phyloP scores from a whole-genome alignment of 1,139 yeast genomes.

The Suhomyces choctaworum region DNA sequence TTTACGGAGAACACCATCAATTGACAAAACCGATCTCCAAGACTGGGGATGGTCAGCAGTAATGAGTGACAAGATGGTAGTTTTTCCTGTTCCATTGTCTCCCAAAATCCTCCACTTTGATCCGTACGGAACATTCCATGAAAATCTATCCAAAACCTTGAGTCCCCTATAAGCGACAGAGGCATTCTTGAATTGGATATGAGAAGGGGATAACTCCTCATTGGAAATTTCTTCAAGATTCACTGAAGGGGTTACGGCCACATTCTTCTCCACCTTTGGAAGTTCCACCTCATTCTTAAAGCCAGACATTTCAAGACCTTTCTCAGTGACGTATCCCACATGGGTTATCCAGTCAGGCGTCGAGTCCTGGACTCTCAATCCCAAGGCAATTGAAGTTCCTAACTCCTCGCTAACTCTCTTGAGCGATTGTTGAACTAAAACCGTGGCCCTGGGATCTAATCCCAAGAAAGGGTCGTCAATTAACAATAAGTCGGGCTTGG shows the following conservation, averaged over 20 bases:
- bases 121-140: conserved; percentile 68
- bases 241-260: conserved; percentile 10
- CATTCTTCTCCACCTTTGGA: neutral
- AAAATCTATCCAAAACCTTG: conserved; percentile 57
- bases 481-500: conserved; percentile 63
- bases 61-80: conserved; percentile 77
- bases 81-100: conserved; percentile 89
- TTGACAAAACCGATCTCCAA: conserved; percentile 71
- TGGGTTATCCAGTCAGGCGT: conserved; percentile 80
- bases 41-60: conserved; percentile 98
- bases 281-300: conserved; percentile 25
- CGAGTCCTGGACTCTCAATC: conserved; percentile 72
- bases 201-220: conserved; percentile 17
- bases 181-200: conserved; percentile 63
- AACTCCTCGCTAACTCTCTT: conserved; percentile 27
- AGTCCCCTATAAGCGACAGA: conserved; percentile 66
- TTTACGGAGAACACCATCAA: conserved; percentile 66
- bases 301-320: conserved; percentile 56
- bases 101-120: conserved; percentile 90
- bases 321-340: conserved; percentile 58
- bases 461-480: conserved; percentile 94
- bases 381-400: conserved; percentile 53
- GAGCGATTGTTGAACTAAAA: conserved; percentile 52
- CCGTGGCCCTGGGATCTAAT: conserved; percentile 73
- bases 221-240: conserved; percentile 6